Base-by-base conservation (phyloP, 1,139 yeast genomes). In the Pichia sp. region DNA sequence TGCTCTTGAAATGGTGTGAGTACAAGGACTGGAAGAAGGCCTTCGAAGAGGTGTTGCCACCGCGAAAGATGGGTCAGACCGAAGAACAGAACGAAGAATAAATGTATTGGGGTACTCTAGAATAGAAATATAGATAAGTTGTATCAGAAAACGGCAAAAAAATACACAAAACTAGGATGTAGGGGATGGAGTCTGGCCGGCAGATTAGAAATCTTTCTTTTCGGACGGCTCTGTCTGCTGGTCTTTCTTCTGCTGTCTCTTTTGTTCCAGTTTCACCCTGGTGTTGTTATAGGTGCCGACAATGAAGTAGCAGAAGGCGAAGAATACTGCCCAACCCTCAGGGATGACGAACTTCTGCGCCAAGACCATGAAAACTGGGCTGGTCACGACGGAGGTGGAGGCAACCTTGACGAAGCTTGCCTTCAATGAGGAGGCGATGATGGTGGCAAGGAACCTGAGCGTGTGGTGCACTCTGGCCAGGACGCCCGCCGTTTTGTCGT, bases 281-380 rank as follows among this genome's bases (percentile, higher is more conserved):
- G 85, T 80, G 69, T 90, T 90, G 70, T 89, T 93, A 62, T 81
- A 80, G 4, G 96, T 88, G 16, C 93, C 90, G 60, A 89, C 72
- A 43, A 86, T 68, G 65, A 89, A 89, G 63, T 84, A 87, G 45
- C 89, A 84, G 57, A 85, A 66, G 59, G 84, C 84, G 73, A 88
- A 88, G 72, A 87, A 87, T 1, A 89, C 89, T 8, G 88, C 90
- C 97, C 97, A 90, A 49, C 86, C 78, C 60, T 85, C 84, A 13
- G 90, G 90, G 16, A 81, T 79, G 36, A 90, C 67, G 65, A 79
- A 86, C 56, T 76, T 81, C 68, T 90, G 96, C n/a, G 96, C 95
- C 53, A 86, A 62, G 1, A 82, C 73, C 66, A 87, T 71, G 6
- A 86, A 79, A 16, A 82, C 64, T 11, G 87, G 84, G 38, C 88